Evolutionary conservation across 768 basidiomycete genomes (phyloP).

Genomic region (Hygrophorus pudorinus): DNA sequence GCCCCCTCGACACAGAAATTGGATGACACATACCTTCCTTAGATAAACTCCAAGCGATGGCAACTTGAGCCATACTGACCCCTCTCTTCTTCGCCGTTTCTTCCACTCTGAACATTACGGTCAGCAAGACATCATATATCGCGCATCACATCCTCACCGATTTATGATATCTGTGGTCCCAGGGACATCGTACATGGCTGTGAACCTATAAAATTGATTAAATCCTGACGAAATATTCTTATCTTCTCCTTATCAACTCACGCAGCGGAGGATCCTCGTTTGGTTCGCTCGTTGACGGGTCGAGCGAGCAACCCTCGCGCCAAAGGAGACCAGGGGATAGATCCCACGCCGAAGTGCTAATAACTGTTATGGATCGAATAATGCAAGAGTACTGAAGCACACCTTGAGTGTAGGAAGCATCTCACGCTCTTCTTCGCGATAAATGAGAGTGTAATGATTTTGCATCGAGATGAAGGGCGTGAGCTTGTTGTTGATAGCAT

Average conservation of each 20-base stretch:
- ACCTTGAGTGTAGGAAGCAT: constrained; percentile 39
- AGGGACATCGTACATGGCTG: no score
- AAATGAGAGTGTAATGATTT: constrained; percentile 46
- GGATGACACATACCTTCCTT: constrained; percentile 25
- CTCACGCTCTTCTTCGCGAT: constrained; percentile 53
- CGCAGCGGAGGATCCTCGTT: constrained; percentile 14
- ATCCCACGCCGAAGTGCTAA: constrained; percentile 4
- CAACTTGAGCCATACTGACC: no score
- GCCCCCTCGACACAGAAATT: no score
- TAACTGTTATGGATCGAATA: background rate
- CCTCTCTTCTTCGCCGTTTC: no score
- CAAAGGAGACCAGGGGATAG: no score
- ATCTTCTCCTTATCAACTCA: no score
- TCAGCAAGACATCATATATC: constrained; percentile 31
- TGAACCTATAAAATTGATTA: no score
- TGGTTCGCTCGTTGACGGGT: constrained; percentile 18
- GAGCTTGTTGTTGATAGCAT: constrained; percentile 31
- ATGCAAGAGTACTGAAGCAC: background rate
- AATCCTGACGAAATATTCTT: no score
- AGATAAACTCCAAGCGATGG: no score
- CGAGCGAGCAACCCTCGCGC: constrained; percentile 25
- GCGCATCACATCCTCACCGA: background rate
- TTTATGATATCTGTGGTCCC: no score
- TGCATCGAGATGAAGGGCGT: constrained; percentile 59
- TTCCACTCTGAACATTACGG: no score